Evolutionary conservation across 805 yeast species (phyloP), one percentile per base, ranked within the genome.

Genomic region (Wickerhamiella parazyma): DNA sequence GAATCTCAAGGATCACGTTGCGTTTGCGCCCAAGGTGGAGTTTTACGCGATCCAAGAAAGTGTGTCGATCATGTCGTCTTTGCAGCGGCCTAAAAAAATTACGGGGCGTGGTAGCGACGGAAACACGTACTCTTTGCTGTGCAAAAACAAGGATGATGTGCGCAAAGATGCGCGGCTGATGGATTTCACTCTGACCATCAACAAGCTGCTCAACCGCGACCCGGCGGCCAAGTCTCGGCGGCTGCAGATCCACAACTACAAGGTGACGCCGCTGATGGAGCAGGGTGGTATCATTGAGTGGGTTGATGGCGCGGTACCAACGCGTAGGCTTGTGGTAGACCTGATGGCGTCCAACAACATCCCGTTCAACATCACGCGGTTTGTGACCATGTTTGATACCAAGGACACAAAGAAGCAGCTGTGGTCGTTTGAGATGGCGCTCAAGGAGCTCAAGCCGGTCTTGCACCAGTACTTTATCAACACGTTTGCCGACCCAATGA

Each of bases 131-230:
- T 72, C 79, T 16, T 69, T 91, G 12, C 69, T 91, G 63, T 78
- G 94, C 53, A 91, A 91, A 56, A 76, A 79, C 7, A 72, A 76
- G 49, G 99, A 91, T 61, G 98, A 91, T 63, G 78, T 93, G 16
- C 66, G 97, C 50, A 93, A 93, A 56, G 99, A 93, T 65, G 91
- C 95, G 3, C 81, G 94, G 53, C 74, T 89, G 42, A 81, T 86
- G 81, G 91, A 93, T 53, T 80, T 91, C 53, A 84, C 96, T 0
- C 75, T 84, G 1, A 80, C 86, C 61, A 76, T 91, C 59, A 87
- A 87, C 56, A 73, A 83, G 51, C 58, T 91, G 24, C 65, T 91
- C 45, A 61, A 66, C 17, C 69, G 71, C 16, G 81, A 80, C 54
- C 69, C 71, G 11, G 94, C 80, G 38, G 78, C 96, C 0, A 72